Base-by-base conservation (phyloP, 345 rosid genomes). In the Aethionema arabicum region DNA sequence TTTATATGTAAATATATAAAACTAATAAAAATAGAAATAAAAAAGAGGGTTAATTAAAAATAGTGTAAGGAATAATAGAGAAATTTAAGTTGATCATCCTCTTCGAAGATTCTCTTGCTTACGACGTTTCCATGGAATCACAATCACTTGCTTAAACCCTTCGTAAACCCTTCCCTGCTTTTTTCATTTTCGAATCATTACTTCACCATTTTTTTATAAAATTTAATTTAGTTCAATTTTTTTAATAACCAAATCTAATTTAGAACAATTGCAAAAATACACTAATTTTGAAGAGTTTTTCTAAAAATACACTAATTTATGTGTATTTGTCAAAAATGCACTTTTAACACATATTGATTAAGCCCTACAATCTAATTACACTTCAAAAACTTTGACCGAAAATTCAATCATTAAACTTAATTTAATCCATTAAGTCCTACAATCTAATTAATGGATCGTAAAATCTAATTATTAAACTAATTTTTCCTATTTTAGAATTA, bases 121-220 rank as follows among this genome's bases (percentile, higher is more conserved):
- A 5, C 82, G 77, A 35, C 83, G 77, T 66, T 70, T 68, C 85
- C 85, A 61, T 11, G 80, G 80, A 55, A 74, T 79, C 80, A 79
- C 79, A 59, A 74, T 79, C 77, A 58, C 81, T 72, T 78, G 82
- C 72, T 76, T 80, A 5, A 80, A 53, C 62, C 76, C 50, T 48
- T 71, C 78, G 51, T 69, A 74, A 31, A 85, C 74, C 74, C 70
- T 77, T 27, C 63, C 68, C 91, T 85, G 82, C 82, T 70, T 8
- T 5, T 57, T 52, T 43, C 14, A 43, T 11, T n/a, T 5, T 11
- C n/a, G 45, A 70, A 70, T 63, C 1, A 55, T 55, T 70, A 21
- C 63, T 63, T 42, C 46, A n/a, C 60, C 52, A 11, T 40, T 8
- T 40, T 8, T 40, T 40, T n/a, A 40, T 40, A 40, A 37, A 6